These are phyloP conservation scores for Pholiota adiposa DNA, from an alignment of 1,284 basidiomycete species.

Conservation along the genomic window DNA sequence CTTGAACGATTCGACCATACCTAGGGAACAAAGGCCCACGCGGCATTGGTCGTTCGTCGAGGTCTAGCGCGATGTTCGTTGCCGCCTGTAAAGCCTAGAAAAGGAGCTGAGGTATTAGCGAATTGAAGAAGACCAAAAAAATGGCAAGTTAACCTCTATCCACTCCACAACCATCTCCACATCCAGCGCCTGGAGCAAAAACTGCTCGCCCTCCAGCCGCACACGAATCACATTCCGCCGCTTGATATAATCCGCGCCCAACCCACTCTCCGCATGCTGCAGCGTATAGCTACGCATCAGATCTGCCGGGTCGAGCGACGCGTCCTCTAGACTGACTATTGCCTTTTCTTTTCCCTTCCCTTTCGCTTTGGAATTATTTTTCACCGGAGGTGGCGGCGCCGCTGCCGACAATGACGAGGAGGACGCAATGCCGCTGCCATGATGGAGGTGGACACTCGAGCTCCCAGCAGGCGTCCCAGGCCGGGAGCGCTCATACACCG, in stretches of 20 bases:
- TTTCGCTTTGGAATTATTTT: not conserved
- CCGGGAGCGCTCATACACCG: slow-evolving; percentile 5
- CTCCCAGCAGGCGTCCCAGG: not conserved
- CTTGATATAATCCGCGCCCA: slow-evolving; percentile 96
- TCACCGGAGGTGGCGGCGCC: not conserved
- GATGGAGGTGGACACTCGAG: not conserved
- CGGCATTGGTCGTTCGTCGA: slow-evolving; percentile 91
- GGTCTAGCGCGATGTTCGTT: slow-evolving; percentile 90
- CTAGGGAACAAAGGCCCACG: slow-evolving; percentile 81
- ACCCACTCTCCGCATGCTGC: slow-evolving; percentile 89
- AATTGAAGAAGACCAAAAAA: not conserved
- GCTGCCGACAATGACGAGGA: slow-evolving; percentile 1
- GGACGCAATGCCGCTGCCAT: not conserved
- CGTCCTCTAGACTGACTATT: slow-evolving; percentile 30
- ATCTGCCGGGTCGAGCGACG: slow-evolving; percentile 51
- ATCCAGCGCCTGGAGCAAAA: slow-evolving; percentile 89
- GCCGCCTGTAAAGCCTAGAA: slow-evolving; percentile 85
- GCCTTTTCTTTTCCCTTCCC: slow-evolving; percentile 12
- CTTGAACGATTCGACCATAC: slow-evolving; percentile 45
- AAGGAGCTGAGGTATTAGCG: slow-evolving; percentile 6
- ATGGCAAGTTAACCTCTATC: slow-evolving; percentile 94
- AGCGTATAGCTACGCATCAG: slow-evolving; percentile 76
- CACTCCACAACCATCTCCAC: slow-evolving; percentile 89
- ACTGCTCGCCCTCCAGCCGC: slow-evolving; percentile 94
- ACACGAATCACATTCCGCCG: slow-evolving; percentile 95